These are phyloP conservation scores for Hordeum pubiflorum DNA, from an alignment of 202 grass and related monocot species.

Conservation along the genomic window DNA sequence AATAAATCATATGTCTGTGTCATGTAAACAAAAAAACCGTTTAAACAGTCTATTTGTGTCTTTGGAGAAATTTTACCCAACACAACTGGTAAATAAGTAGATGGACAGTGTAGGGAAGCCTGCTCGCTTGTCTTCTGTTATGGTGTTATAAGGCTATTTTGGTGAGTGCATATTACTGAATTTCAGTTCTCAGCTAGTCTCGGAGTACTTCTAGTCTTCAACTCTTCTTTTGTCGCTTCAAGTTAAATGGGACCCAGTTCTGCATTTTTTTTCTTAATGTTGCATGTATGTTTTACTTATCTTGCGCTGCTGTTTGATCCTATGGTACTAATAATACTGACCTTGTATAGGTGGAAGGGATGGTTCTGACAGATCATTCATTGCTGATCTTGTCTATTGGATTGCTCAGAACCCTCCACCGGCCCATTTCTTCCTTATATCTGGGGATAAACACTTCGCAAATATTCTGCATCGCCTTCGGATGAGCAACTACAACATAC, in stretches of 20 bases:
- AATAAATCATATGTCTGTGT: not conserved
- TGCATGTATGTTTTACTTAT: not conserved
- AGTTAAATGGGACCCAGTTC: not conserved
- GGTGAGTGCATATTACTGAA: not conserved
- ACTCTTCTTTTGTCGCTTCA: not conserved
- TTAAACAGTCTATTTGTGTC: not conserved
- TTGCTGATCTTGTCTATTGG: constrained; percentile 71
- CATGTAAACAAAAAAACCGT: not conserved
- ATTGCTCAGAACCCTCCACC: constrained; percentile 81
- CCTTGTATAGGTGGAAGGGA: constrained; percentile 57
- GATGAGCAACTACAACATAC: constrained; percentile 94
- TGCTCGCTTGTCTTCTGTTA: not conserved
- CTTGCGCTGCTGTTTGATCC: not conserved
- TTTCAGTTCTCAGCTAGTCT: not conserved
- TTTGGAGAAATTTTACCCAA: not conserved
- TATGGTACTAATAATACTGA: constrained; percentile 14
- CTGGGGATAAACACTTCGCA: constrained; percentile 61
- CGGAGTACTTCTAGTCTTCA: not conserved
- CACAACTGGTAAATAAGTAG: not conserved
- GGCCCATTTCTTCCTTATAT: constrained; percentile 86
- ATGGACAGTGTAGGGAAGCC: not conserved
- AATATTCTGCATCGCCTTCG: constrained; percentile 80
- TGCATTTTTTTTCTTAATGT: not conserved
- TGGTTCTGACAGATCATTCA: constrained; percentile 63
- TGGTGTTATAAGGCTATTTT: not conserved